Evolutionary conservation across 2,329 filamentous ascomycete genomes (phyloP).

Genomic region (Pseudocercospora musae): DNA sequence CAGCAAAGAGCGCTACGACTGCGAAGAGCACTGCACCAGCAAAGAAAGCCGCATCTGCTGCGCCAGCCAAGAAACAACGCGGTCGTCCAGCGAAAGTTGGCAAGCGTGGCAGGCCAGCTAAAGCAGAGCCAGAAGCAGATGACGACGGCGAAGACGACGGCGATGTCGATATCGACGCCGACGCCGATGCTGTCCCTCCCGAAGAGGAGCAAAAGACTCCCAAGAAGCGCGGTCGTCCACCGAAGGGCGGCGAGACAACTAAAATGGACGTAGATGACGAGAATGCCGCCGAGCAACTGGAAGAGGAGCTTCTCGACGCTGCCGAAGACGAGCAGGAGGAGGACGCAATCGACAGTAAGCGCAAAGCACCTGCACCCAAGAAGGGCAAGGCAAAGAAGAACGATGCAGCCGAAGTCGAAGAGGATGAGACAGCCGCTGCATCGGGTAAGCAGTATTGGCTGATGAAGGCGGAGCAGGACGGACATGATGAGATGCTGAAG

Average conservation of each 20-base stretch:
- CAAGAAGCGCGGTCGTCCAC: conserved; percentile 30
- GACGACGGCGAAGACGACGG: background rate
- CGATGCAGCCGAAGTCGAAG: conserved; percentile 3
- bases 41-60: background rate
- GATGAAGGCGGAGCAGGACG: conserved; percentile 68
- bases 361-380: conserved; percentile 15
- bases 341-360: conserved; percentile 8
- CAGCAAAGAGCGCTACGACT: conserved; percentile 11
- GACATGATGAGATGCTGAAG: conserved; percentile 61
- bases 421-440: conserved; percentile 8
- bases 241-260: conserved; percentile 32
- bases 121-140: conserved; percentile 5
- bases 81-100: conserved; percentile 21
- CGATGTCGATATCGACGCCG: background rate
- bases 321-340: conserved; percentile 13
- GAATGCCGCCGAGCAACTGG: conserved; percentile 30
- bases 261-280: conserved; percentile 30
- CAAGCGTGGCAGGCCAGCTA: conserved; percentile 17
- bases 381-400: conserved; percentile 20
- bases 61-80: conserved; percentile 22
- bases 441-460: conserved; percentile 43
- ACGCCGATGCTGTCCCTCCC: conserved; percentile 2
- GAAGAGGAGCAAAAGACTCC: conserved; percentile 17
- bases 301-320: conserved; percentile 28
- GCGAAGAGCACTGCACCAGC: conserved; percentile 2